Conservation (phyloP, 1,139 yeast genomes). For the Lodderomyces beijingensis region DNA sequence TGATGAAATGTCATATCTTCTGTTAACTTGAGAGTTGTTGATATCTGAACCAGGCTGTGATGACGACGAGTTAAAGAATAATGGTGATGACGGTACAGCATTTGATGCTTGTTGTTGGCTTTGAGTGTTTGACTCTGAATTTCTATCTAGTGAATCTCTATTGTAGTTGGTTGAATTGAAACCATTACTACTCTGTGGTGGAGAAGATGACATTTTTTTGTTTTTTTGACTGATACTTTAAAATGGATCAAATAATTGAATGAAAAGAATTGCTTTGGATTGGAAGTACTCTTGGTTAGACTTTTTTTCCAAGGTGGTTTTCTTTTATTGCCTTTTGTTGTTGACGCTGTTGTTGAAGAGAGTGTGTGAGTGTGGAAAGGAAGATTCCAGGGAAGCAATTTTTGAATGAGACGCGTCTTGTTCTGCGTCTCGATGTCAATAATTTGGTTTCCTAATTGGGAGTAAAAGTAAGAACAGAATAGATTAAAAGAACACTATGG, state of each 20-base stretch:
- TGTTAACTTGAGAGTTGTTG: constrained; percentile 14
- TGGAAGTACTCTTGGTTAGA: no score
- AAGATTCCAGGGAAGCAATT: no score
- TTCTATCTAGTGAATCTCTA: constrained; percentile 13
- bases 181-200: constrained; percentile 24
- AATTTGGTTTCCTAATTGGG: no score
- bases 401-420: no score
- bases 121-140: constrained; percentile 32
- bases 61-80: constrained; percentile 51
- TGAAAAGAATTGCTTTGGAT: no score
- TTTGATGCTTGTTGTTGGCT: constrained; percentile 23
- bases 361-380: no score
- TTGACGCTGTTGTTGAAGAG: no score
- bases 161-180: constrained; percentile 5
- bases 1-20: constrained; percentile 30
- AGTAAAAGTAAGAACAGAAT: constrained; percentile 1
- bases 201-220: constrained; percentile 34
- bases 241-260: no score
- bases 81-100: constrained; percentile 63
- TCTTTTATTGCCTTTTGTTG: no score
- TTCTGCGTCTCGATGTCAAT: no score
- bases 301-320: no score
- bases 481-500: constrained; percentile 1
- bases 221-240: neutral
- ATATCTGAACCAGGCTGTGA: constrained; percentile 42